Evolutionary conservation across 495 filamentous ascomycete genomes (phyloP).

Genomic region (Aspergillus haitiensis): DNA sequence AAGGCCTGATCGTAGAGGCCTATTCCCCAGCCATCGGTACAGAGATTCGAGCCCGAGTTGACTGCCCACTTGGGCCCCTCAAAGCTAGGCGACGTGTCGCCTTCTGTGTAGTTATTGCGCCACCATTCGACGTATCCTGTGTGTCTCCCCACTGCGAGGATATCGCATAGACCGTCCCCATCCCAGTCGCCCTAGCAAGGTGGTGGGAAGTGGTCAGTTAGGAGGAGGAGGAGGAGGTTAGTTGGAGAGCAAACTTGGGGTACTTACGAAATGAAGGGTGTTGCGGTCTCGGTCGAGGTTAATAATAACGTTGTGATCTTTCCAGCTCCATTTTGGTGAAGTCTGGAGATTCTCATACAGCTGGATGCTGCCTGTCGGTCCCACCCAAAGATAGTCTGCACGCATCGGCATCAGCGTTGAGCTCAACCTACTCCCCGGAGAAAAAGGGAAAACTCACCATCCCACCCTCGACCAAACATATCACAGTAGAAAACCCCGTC

Average conservation of each 20-base stretch:
- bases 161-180: constrained; percentile 32
- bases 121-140: constrained; percentile 24
- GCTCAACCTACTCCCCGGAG: neutral
- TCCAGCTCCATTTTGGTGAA: constrained; percentile 12
- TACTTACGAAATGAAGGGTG: constrained; percentile 20
- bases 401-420: neutral
- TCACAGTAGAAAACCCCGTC: constrained; percentile 10
- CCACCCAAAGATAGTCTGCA: neutral
- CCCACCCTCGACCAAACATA: constrained; percentile 2
- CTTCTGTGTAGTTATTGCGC: constrained; percentile 17
- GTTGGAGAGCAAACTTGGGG: too few relatives aligned
- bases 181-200: constrained; percentile 32
- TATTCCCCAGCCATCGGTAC: constrained; percentile 26
- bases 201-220: too few relatives aligned
- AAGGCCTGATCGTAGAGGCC: constrained; percentile 27
- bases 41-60: constrained; percentile 14
- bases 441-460: constrained; percentile 1
- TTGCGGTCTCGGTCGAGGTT: constrained; percentile 22
- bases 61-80: neutral
- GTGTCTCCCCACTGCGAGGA: constrained; percentile 24
- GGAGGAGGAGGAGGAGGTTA: too few relatives aligned
- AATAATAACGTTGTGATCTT: constrained; percentile 12
- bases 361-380: neutral
- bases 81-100: neutral
- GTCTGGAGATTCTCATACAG: constrained; percentile 15